These are phyloP conservation scores for Russula sp. DNA, from an alignment of 768 basidiomycete genomes.

Conservation along the genomic window DNA sequence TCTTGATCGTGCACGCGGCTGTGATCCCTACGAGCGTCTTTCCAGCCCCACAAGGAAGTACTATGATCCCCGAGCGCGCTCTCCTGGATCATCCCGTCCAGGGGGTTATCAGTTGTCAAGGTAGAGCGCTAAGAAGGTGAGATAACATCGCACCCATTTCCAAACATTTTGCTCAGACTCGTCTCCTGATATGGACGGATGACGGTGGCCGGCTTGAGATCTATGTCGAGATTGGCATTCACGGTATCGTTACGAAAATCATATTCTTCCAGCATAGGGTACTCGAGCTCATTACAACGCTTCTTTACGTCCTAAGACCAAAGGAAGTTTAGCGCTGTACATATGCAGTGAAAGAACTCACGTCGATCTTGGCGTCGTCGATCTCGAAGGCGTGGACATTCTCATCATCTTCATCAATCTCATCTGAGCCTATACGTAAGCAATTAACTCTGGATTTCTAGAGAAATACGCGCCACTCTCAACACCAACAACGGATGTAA, in stretches of 20 bases:
- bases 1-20: conserved; percentile 98
- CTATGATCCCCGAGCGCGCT: conserved; percentile 96
- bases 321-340: not conserved
- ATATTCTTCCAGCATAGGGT: conserved; percentile 98
- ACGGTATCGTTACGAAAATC: conserved; percentile 96
- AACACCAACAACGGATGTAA: conserved; percentile 94
- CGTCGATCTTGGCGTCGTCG: conserved; percentile 88
- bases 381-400: conserved; percentile 97
- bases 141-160: conserved; percentile 68
- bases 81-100: conserved; percentile 46
- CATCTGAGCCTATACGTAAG: conserved; percentile 47
- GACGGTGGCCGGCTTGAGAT: conserved; percentile 94
- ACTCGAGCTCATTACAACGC: conserved; percentile 92
- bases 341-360: conserved; percentile 29
- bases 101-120: conserved; percentile 14
- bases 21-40: conserved; percentile 99
- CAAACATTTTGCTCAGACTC: conserved; percentile 98
- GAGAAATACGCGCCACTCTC: conserved; percentile 56
- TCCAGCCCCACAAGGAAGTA: conserved; percentile 95
- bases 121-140: not conserved
- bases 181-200: conserved; percentile 99
- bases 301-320: conserved; percentile 80
- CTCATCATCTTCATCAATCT: conserved; percentile 96
- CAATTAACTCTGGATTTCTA: not conserved
- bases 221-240: conserved; percentile 96